Conservation (phyloP, 768 basidiomycete genomes). For the Boletus tomentosulus region DNA sequence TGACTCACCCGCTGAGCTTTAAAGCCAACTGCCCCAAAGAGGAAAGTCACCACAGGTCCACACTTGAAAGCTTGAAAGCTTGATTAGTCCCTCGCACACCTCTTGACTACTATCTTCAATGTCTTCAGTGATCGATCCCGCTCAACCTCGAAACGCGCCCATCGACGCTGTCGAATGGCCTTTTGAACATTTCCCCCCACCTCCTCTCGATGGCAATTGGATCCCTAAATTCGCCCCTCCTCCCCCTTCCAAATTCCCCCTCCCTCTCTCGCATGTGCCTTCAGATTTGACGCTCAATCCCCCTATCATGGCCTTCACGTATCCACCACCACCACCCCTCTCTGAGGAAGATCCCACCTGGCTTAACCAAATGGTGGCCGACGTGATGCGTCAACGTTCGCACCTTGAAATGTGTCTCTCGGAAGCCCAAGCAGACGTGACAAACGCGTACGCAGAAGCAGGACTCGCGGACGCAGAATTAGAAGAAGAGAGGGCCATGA, state of each 20-base stretch:
- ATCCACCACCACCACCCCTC: slow-evolving; percentile 27
- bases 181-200: slow-evolving; percentile 26
- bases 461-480: slow-evolving; percentile 27
- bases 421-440: slow-evolving; percentile 13
- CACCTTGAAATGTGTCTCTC: slow-evolving; percentile 17
- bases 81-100: no score
- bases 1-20: no score
- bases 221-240: slow-evolving; percentile 20
- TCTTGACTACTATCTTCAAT: not conserved
- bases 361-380: slow-evolving; percentile 24
- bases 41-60: not conserved
- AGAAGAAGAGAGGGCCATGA: slow-evolving; percentile 16
- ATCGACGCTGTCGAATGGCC: slow-evolving; percentile 20
- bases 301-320: slow-evolving; percentile 26
- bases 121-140: not conserved
- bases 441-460: slow-evolving; percentile 23
- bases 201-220: slow-evolving; percentile 25
- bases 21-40: not conserved
- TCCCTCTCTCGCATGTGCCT: slow-evolving; percentile 5
- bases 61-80: no score
- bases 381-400: slow-evolving; percentile 25
- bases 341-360: slow-evolving; percentile 23
- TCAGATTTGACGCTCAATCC: slow-evolving; percentile 14
- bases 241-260: slow-evolving; percentile 15
- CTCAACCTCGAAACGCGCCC: not conserved